Conservation (phyloP, 345 rosid genomes). For the Citrus mangshanensis region DNA sequence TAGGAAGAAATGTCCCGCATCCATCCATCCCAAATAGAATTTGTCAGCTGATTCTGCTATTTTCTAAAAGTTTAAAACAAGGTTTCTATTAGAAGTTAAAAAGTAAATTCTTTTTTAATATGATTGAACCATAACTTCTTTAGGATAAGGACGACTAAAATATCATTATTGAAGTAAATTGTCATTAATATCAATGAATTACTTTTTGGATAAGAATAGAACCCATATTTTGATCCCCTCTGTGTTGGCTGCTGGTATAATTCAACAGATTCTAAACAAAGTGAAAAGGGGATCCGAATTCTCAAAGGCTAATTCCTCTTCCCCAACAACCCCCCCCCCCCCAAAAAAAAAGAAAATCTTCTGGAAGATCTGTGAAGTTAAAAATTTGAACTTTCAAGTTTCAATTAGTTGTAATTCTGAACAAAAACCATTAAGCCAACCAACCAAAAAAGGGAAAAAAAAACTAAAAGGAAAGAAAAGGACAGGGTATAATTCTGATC, state of each 20-base stretch:
- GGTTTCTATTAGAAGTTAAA: not conserved
- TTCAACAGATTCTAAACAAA: not conserved
- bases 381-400: not conserved
- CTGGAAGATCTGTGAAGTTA: not conserved
- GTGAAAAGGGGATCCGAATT: not conserved
- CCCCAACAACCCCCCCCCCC: no score
- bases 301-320: not conserved
- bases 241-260: not conserved
- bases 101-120: not conserved
- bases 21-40: not conserved
- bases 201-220: not conserved
- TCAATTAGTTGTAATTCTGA: not conserved
- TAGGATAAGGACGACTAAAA: no score
- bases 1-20: not conserved
- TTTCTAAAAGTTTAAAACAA: not conserved
- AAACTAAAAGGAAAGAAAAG: no score
- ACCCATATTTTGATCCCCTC: not conserved
- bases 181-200: not conserved
- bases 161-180: not conserved
- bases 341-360: not conserved
- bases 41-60: not conserved
- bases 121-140: not conserved
- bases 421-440: not conserved
- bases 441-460: not conserved
- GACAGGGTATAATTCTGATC: not conserved